Conservation (phyloP, 352 stramenopile genomes). For the Phytophthora sp. region DNA sequence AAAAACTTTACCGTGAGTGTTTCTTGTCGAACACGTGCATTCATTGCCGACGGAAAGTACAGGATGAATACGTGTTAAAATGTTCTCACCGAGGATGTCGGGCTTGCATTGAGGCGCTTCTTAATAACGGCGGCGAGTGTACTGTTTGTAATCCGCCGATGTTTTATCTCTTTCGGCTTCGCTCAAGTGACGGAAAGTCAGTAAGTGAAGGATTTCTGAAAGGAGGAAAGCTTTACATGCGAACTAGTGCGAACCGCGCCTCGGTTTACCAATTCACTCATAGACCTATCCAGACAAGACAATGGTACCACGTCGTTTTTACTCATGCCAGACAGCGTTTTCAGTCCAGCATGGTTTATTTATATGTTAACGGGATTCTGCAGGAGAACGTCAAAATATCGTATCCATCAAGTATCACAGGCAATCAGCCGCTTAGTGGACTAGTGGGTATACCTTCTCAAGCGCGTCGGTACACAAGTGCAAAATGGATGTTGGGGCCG, state of each 20-base stretch:
- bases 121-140: constrained; percentile 64
- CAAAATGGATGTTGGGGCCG: constrained; percentile 57
- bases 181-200: constrained; percentile 70
- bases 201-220: constrained; percentile 74
- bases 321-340: constrained; percentile 73
- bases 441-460: constrained; percentile 66
- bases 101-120: constrained; percentile 59
- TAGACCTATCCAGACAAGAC: constrained; percentile 33
- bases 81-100: constrained; percentile 71
- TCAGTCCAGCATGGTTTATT: constrained; percentile 65
- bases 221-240: constrained; percentile 69
- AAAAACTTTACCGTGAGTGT: constrained; percentile 65
- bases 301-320: constrained; percentile 65
- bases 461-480: constrained; percentile 45
- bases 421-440: constrained; percentile 61
- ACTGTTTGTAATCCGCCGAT: constrained; percentile 76
- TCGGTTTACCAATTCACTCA: constrained; percentile 66
- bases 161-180: constrained; percentile 77
- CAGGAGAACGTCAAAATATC: constrained; percentile 77
- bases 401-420: constrained; percentile 60
- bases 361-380: constrained; percentile 68
- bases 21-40: constrained; percentile 66
- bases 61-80: constrained; percentile 65
- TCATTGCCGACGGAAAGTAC: constrained; percentile 49
- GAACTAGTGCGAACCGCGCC: constrained; percentile 52